Evolutionary conservation across 164 flowering plant species (phyloP), one percentile per base, ranked within the genome.

Genomic region (Nymphaea thermarum): DNA sequence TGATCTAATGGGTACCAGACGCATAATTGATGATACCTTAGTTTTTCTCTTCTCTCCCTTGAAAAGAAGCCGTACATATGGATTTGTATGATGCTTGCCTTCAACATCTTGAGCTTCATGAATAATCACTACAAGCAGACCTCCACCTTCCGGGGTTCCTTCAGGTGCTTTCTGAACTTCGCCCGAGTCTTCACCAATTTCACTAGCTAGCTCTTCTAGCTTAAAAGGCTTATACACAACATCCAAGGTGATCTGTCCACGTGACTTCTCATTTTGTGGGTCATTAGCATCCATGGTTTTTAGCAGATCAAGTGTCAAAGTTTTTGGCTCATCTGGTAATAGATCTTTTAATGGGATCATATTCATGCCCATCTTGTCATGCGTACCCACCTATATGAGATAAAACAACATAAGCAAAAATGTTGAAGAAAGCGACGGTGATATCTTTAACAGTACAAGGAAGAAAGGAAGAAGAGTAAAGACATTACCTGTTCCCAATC

Each of bases 51-150:
- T 92, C 74, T 90, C 94, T 36, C 96, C 96, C 71, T 74, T 83
- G 73, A 86, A 90, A 61, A 86, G 77, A 51, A 90, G 18, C 8
- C 90, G 82, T 4, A 73, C 96, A 70, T 73, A 79, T 25, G 96
- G 96, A 75, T 88, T 90, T 15, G 91, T 90, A 75, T 90, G 96
- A 78, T 90, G 84, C 82, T 90, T 88, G 55, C 96, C 96, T 79
- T 90, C 94, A 41, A 90, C 71, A 73, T 88, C 96, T 71, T 82
- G 76, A 75, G 89, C 96, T 79, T 86, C 86, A 68, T 88, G 92
- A 62, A 90, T 65, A 4, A 78, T 76, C 62, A 88, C 73, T 3
- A 85, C 89, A 74, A 90, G 89, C 81, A 88, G 47, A 66, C 96
- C 96, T 14, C 96, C 92, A 66, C 89, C 83, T 64, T 77, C 74